Conservation (phyloP, 2,329 filamentous ascomycete species). For the Fulvia fulva region DNA sequence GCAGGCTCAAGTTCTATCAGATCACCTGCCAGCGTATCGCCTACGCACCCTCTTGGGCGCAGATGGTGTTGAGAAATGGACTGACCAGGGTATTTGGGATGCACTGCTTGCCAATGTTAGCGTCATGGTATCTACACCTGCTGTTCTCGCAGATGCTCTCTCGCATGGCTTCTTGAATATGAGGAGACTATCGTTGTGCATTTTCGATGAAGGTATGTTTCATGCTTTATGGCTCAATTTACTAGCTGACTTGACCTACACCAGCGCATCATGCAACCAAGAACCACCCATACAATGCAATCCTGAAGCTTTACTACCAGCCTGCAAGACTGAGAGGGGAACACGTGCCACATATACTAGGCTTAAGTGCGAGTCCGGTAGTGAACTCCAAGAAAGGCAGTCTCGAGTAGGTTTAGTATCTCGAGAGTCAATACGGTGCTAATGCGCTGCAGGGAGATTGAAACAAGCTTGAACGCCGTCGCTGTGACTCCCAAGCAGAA, state of each 20-base stretch:
- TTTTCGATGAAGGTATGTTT: slow-evolving; percentile 74
- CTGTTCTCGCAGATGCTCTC: slow-evolving; percentile 70
- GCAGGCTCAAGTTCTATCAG: slow-evolving; percentile 37
- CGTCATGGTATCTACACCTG: slow-evolving; percentile 74
- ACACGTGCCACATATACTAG: slow-evolving; percentile 63
- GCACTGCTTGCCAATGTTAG: slow-evolving; percentile 59
- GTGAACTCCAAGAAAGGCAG: slow-evolving; percentile 55
- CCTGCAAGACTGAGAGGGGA: slow-evolving; percentile 35
- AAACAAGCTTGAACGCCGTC: slow-evolving; percentile 65
- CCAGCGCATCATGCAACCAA: slow-evolving; percentile 70
- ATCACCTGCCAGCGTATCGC: slow-evolving; percentile 46
- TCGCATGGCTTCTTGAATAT: slow-evolving; percentile 69
- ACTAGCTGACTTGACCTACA: background rate
- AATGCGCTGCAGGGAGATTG: slow-evolving; percentile 48
- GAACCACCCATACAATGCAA: slow-evolving; percentile 61
- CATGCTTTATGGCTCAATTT: background rate
- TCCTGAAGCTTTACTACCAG: slow-evolving; percentile 72
- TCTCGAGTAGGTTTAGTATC: slow-evolving; percentile 44
- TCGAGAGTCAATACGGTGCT: slow-evolving; percentile 2
- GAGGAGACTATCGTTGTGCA: slow-evolving; percentile 59
- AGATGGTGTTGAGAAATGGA: slow-evolving; percentile 72
- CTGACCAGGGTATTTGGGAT: slow-evolving; percentile 63
- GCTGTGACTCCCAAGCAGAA: slow-evolving; percentile 66
- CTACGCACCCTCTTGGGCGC: slow-evolving; percentile 62
- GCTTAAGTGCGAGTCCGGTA: slow-evolving; percentile 76